phyloP scores from a whole-genome alignment of 73 alveolate genomes.

The Urostyla sp. region DNA sequence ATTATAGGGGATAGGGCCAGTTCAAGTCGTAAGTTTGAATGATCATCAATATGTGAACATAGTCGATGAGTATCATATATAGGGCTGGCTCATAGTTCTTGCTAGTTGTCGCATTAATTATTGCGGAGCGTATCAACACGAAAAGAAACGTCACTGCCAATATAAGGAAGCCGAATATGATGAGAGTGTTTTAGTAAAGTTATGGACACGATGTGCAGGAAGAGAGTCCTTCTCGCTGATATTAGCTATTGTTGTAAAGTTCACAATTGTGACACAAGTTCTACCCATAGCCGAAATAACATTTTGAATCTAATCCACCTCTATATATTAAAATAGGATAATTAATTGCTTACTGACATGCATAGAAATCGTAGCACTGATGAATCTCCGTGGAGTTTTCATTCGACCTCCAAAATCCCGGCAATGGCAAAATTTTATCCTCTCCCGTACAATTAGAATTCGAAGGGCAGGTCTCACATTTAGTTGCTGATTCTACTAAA shows the following conservation, averaged over 20 bases:
- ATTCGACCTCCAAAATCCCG: slow-evolving; percentile 33
- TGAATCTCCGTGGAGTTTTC: slow-evolving; percentile 26
- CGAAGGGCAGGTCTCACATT: not conserved
- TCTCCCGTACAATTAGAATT: slow-evolving; percentile 33
- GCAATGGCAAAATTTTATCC: not conserved
- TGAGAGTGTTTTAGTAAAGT: slow-evolving; percentile 28
- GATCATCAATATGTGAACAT: slow-evolving; percentile 28
- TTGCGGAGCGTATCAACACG: slow-evolving; percentile 21
- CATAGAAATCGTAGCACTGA: slow-evolving; percentile 43
- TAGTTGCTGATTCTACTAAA: not conserved
- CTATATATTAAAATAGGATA: not conserved
- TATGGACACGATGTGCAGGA: slow-evolving; percentile 40
- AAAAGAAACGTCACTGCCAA: slow-evolving; percentile 3
- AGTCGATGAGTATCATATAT: slow-evolving; percentile 11
- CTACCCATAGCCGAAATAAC: slow-evolving; percentile 28
- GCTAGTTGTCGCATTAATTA: slow-evolving; percentile 33
- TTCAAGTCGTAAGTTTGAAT: slow-evolving; percentile 15
- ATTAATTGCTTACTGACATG: slow-evolving; percentile 18
- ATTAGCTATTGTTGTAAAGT: no score
- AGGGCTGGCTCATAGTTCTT: slow-evolving; percentile 49
- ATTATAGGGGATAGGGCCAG: slow-evolving; percentile 30
- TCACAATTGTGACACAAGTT: slow-evolving; percentile 42
- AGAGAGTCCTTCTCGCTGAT: no score
- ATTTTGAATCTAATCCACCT: slow-evolving; percentile 33
- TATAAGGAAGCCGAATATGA: slow-evolving; percentile 26